Evolutionary conservation across 2,329 filamentous ascomycete genomes (phyloP).

Genomic region (Apiospora phragmitis): DNA sequence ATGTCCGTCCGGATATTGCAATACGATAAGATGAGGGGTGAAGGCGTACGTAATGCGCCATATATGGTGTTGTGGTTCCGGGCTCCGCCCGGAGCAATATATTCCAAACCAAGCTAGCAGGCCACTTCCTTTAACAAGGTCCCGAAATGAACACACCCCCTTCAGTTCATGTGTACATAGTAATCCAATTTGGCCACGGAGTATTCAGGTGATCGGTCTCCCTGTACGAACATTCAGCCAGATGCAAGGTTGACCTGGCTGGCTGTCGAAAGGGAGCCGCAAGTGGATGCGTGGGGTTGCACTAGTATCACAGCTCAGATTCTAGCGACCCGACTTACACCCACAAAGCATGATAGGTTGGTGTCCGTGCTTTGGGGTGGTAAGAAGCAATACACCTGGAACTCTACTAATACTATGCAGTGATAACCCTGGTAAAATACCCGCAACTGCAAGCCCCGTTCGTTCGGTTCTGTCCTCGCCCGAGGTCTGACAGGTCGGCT

Average conservation of each 20-base stretch:
- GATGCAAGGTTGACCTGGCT: not conserved
- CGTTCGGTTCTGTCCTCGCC: not conserved
- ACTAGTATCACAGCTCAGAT: not conserved
- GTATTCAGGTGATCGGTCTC: not conserved
- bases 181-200: not conserved
- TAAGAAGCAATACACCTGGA: not conserved
- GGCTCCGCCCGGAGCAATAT: not conserved
- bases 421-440: not conserved
- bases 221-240: not conserved
- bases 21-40: not conserved
- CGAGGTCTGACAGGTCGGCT: not conserved
- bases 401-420: not conserved
- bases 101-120: constrained; percentile 4
- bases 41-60: not conserved
- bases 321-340: not conserved
- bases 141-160: not conserved
- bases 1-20: not conserved
- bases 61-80: not conserved
- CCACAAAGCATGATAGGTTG: not conserved
- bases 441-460: not conserved
- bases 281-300: not conserved
- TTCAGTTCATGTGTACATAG: not conserved
- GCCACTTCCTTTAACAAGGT: not conserved
- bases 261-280: not conserved
- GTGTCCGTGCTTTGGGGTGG: not conserved